Base-by-base conservation (phyloP, 1,284 basidiomycete genomes). In the Ganoderma lingzhi region DNA sequence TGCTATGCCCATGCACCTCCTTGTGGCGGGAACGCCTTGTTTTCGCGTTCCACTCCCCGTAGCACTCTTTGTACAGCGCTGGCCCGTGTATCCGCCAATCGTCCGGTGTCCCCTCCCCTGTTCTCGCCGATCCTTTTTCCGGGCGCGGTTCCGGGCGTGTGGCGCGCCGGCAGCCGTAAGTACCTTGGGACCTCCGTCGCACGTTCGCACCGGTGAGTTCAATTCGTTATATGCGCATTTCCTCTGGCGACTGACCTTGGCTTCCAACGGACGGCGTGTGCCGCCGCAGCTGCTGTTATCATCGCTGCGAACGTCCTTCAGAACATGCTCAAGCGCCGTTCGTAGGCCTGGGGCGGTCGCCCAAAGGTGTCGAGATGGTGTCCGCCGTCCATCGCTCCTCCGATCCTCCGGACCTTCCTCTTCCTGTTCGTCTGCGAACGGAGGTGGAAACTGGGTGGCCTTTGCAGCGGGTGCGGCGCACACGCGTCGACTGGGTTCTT, bases 341-440 rank as follows among this genome's bases (percentile, higher is more conserved):
- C 67, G 9, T 28, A 23, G 23, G 48, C 23, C 53, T 79, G 14
- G 45, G 71, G 1, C 71, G 70, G 44, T 79, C 84, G 66, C 80
- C 80, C 0, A 55, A 66, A 6, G 80, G 80, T 19, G 73, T 76
- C 14, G 76, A 81, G 59, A 77, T 84, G 37, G 79, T 81, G 2
- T 84, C 81, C 71, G 76, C 79, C 81, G 2, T 84, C 81, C 71
- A 76, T 80, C 3, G 77, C 77, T 2, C 83, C 85, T 61, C 82
- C 83, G 0, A 41, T 69, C n/a, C 81, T 84, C 48, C 37, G 51
- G 1, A 23, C 1, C 73, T 80, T 19, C 56, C 65, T 2, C 65
- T 73, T 61, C 72, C 74, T n/a, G 45, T 23, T 23, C 23, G 23
- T 2, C 66, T 79, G 17, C 68, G 67, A 19, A 59, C 37, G 6